Evolutionary conservation across 2,329 filamentous ascomycete genomes (phyloP), one percentile per base, ranked within the genome.

Genomic region (Fusarium scirpi): DNA sequence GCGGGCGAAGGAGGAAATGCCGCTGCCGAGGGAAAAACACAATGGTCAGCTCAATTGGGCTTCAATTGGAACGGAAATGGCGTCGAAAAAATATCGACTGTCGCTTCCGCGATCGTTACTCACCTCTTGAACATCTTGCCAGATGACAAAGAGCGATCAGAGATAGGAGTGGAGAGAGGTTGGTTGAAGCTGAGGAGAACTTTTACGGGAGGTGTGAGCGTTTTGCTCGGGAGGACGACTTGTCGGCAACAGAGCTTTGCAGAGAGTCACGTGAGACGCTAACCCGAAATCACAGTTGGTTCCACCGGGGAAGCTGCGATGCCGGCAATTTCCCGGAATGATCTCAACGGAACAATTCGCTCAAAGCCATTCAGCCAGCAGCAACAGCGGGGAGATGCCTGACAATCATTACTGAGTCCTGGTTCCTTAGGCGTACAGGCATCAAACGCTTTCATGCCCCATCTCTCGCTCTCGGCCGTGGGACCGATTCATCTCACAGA

Each of bases 61-160:
- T 77, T 80, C 85, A 85, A 87, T 87, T 85, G 82, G 61, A 64
- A 69, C 69, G 58, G 27, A 68, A 60, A 59, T 49, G 56, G 61
- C 41, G 65, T 55, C 67, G 47, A 69, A 72, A 69, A 67, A 62
- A 62, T 63, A 65, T 57, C 70, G 76, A 77, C 78, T 74, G 55
- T 73, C 48, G 40, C 68, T 80, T 67, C 74, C 64, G 67, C 76
- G 68, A 62, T 71, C 65, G 67, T 59, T 78, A 88, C 90, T 84
- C 84, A 93, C 91, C 90, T 92, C 90, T 92, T 92, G 86, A 92
- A 91, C 91, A 93, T 93, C 89, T 87, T 92, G 87, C 83, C 83
- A 86, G 89, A 90, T 89, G 87, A 87, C 84, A 84, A 85, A 88
- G 87, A 88, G 87, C 87, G 85, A 85, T 86, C 83, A 81, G 81